Base-by-base conservation (phyloP, 805 yeast genomes). In the Tetrapisispora taiwanensis region DNA sequence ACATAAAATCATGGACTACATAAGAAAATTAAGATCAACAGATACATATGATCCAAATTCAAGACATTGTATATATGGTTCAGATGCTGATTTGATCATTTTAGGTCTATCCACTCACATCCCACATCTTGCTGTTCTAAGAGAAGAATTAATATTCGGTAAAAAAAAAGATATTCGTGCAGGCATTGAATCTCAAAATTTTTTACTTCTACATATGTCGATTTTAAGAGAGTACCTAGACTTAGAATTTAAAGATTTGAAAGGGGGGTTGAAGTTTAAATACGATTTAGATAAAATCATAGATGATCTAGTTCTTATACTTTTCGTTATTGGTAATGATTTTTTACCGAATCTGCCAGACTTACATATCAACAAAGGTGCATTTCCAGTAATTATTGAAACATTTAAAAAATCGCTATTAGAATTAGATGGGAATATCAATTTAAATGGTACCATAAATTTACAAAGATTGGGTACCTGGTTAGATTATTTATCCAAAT, bases 261-360 rank as follows among this genome's bases (percentile, higher is more conserved):
- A 78, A 37, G 82, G 76, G 49, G 72, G 73, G 41, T 53, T 86
- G 41, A 58, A 75, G 20, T 87, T 87, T 54, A 66, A 65, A 14
- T 90, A 83, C 56, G 78, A 84, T 65, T 88, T 92, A 62, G 99
- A 92, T 64, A 74, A 89, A 50, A 73, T 88, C 20, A 66, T 92
- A 51, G 99, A 92, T 65, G 99, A 92, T 63, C 87, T 90, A 53
- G 84, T 92, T 51, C 71, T 92, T 48, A 82, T 90, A 54, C 77
- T 87, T 81, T 89, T 86, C 59, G 95, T 92, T 48, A 86, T 92
- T 54, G 99, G 99, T 55, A 92, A 92, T 60, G 99, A 92, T 73
- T 92, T 92, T 78, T 73, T 92, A 58, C 98, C 99, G 20, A 86
- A 92, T 60, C 74, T 94, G 54, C 98, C 99, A 0, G 95, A 89